These are phyloP conservation scores for Cadophora luteo-olivacea DNA, from an alignment of 2,329 filamentous ascomycete species.

Conservation along the genomic window DNA sequence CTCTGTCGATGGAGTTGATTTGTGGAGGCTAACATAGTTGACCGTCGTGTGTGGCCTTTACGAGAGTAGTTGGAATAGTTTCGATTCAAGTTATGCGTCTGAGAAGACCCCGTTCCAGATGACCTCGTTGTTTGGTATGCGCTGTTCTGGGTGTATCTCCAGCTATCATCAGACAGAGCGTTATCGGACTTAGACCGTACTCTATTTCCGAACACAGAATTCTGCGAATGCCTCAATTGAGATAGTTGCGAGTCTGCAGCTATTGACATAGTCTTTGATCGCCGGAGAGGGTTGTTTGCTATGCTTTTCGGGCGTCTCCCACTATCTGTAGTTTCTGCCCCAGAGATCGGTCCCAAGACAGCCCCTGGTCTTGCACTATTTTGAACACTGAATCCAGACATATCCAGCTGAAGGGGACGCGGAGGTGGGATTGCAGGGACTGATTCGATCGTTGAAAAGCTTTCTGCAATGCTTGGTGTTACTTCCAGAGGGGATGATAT, in stretches of 20 bases:
- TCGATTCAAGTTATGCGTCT: slow-evolving; percentile 29
- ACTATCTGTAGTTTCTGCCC: slow-evolving; percentile 21
- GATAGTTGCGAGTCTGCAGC: slow-evolving; percentile 27
- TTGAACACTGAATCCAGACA: slow-evolving; percentile 32
- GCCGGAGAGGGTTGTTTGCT: slow-evolving; percentile 22
- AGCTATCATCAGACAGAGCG: slow-evolving; percentile 34
- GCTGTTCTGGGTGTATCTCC: slow-evolving; percentile 40
- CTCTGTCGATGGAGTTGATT: slow-evolving; percentile 29
- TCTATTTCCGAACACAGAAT: slow-evolving; percentile 23
- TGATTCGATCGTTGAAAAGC: slow-evolving; percentile 21
- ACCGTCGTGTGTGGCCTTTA: slow-evolving; percentile 38
- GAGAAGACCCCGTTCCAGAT: slow-evolving; percentile 34
- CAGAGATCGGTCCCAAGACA: not conserved
- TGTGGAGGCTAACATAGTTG: slow-evolving; percentile 27
- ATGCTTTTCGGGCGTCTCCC: slow-evolving; percentile 17
- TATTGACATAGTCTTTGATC: slow-evolving; percentile 31
- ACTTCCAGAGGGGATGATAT: slow-evolving; percentile 38
- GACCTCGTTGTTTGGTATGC: slow-evolving; percentile 30
- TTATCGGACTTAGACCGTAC: slow-evolving; percentile 40
- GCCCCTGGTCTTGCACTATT: slow-evolving; percentile 5
- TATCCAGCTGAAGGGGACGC: slow-evolving; percentile 36
- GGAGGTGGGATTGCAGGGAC: slow-evolving; percentile 26
- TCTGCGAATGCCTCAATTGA: slow-evolving; percentile 25
- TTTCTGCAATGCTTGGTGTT: slow-evolving; percentile 29
- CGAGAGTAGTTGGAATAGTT: slow-evolving; percentile 43